phyloP scores from a whole-genome alignment of 176 grass and related monocot genomes.

The Oropetium thomaeum region DNA sequence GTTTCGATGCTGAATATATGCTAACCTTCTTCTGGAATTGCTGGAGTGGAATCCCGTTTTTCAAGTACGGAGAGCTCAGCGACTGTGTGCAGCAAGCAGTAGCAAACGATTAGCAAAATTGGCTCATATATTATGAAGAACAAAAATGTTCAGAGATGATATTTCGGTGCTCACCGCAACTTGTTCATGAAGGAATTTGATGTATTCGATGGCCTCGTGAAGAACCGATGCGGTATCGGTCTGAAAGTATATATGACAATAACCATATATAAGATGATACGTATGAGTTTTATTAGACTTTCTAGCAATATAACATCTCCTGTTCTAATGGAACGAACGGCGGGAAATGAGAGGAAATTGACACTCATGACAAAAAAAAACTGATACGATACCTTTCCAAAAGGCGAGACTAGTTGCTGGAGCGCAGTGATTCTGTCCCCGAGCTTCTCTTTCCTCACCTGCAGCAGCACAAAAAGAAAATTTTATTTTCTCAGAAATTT shows the following conservation, averaged over 20 bases:
- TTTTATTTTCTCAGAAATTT: slow-evolving; percentile 26
- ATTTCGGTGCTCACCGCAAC: slow-evolving; percentile 63
- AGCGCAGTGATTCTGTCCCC: slow-evolving; percentile 99
- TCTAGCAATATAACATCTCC: slow-evolving; percentile 8
- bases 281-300: slow-evolving; percentile 22
- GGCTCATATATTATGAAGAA: neutral
- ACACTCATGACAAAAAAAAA: slow-evolving; percentile 40
- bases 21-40: slow-evolving; percentile 77
- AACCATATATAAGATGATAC: slow-evolving; percentile 15
- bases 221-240: slow-evolving; percentile 99
- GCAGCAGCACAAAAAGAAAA: slow-evolving; percentile 33
- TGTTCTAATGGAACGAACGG: slow-evolving; percentile 14
- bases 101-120: slow-evolving; percentile 23
- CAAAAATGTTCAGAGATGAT: neutral
- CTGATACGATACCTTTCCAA: slow-evolving; percentile 96
- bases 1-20: neutral
- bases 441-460: slow-evolving; percentile 99
- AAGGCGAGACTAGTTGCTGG: slow-evolving; percentile 98
- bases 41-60: slow-evolving; percentile 63
- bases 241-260: slow-evolving; percentile 44
- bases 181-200: slow-evolving; percentile 98
- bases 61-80: slow-evolving; percentile 80
- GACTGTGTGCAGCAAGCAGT: slow-evolving; percentile 34
- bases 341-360: slow-evolving; percentile 27
- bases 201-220: slow-evolving; percentile 95